phyloP scores from a whole-genome alignment of 768 basidiomycete species.

The Coprinopsis sp. region DNA sequence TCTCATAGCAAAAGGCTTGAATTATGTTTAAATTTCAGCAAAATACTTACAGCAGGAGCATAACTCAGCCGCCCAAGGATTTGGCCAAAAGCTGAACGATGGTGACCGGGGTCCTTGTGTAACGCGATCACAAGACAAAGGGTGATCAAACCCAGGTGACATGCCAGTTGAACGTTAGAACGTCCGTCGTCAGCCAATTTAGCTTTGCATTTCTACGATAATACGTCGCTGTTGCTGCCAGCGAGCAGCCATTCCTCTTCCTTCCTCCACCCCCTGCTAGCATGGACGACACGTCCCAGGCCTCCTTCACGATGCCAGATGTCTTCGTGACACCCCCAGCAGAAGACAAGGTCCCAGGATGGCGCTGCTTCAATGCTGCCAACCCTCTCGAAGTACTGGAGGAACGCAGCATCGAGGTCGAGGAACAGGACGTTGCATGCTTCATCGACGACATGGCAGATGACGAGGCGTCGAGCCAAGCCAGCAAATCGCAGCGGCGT shows the following conservation, averaged over 20 bases:
- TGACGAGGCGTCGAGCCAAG: conserved; percentile 15
- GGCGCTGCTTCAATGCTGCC: conserved; percentile 55
- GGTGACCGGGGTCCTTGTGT: too few species aligned
- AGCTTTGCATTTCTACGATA: neutral
- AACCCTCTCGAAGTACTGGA: conserved; percentile 16
- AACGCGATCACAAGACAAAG: too few species aligned
- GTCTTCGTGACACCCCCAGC: conserved; percentile 57
- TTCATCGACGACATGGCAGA: conserved; percentile 9
- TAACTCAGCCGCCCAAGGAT: too few species aligned
- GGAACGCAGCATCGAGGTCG: conserved; percentile 15
- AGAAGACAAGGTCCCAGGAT: conserved; percentile 50
- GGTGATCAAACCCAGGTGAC: too few species aligned
- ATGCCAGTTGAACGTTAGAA: conserved; percentile 13
- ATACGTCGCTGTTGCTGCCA: neutral
- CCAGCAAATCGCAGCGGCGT: conserved; percentile 18
- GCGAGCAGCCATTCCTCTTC: conserved; percentile 3
- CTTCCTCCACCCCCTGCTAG: neutral
- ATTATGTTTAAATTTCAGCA: too few species aligned
- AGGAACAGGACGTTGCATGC: conserved; percentile 12
- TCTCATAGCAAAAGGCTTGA: too few species aligned
- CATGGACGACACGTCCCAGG: conserved; percentile 12
- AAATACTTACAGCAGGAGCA: too few species aligned
- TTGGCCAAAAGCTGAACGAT: too few species aligned
- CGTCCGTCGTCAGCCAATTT: neutral
- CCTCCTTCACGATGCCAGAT: too few species aligned